phyloP scores from a whole-genome alignment of 2,329 filamentous ascomycete genomes.

The Aspergillus aculeatus region DNA sequence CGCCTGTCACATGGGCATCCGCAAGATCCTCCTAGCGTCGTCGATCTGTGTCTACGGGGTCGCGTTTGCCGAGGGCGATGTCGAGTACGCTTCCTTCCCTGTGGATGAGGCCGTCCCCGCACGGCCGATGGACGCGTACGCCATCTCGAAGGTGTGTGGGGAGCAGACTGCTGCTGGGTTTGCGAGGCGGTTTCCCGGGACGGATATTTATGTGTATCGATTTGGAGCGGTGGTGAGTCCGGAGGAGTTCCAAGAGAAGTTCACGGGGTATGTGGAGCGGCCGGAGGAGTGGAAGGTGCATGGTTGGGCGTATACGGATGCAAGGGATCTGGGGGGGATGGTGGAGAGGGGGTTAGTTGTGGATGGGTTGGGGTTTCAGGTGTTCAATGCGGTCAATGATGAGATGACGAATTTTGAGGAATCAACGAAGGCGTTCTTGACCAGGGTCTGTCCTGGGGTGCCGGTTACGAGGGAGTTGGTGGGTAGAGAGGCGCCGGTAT shows the following conservation, averaged over 20 bases:
- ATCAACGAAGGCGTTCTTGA: slow-evolving; percentile 54
- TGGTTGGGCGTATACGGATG: slow-evolving; percentile 64
- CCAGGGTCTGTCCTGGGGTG: slow-evolving; percentile 50
- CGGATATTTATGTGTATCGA: slow-evolving; percentile 59
- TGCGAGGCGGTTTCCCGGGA: slow-evolving; percentile 50
- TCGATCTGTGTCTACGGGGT: slow-evolving; percentile 63
- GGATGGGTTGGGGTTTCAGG: slow-evolving; percentile 58
- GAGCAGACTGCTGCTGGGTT: slow-evolving; percentile 59
- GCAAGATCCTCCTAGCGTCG: slow-evolving; percentile 61
- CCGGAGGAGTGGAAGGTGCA: slow-evolving; percentile 56
- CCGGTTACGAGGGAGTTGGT: slow-evolving; percentile 57
- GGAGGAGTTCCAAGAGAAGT: slow-evolving; percentile 56
- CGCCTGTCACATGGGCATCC: slow-evolving; percentile 60
- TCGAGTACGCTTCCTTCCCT: slow-evolving; percentile 58
- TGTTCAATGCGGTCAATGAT: slow-evolving; percentile 65
- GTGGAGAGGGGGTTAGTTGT: slow-evolving; percentile 56
- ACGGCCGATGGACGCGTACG: slow-evolving; percentile 63
- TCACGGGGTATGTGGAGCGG: slow-evolving; percentile 51
- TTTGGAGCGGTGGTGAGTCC: slow-evolving; percentile 63
- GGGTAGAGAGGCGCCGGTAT: slow-evolving; percentile 59
- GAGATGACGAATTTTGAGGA: slow-evolving; percentile 55
- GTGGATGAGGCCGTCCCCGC: slow-evolving; percentile 59
- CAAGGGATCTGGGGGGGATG: slow-evolving; percentile 61
- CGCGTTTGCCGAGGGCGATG: slow-evolving; percentile 59
- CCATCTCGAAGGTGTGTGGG: slow-evolving; percentile 59